phyloP scores from a whole-genome alignment of 768 basidiomycete genomes.

The Glaciozyma martinii region DNA sequence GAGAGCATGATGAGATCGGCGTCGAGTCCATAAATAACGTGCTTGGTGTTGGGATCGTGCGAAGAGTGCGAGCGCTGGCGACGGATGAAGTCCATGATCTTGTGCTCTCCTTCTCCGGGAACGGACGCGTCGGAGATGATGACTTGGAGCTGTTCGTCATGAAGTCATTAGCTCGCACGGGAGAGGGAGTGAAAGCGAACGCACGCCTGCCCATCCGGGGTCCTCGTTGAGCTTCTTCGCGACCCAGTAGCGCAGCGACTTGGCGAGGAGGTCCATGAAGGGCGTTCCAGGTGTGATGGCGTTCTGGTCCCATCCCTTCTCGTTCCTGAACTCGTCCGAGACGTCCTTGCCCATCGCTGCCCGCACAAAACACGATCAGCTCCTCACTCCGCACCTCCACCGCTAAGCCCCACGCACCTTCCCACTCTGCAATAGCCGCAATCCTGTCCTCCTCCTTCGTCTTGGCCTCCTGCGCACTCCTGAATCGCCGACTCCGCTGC shows the following conservation, averaged over 20 bases:
- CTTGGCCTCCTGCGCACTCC: slow-evolving; percentile 86
- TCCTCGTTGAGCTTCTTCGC: slow-evolving; percentile 89
- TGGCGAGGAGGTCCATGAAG: slow-evolving; percentile 87
- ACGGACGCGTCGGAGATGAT: slow-evolving; percentile 95
- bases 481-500: slow-evolving; percentile 91
- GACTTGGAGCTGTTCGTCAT: slow-evolving; percentile 63
- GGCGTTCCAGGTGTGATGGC: slow-evolving; percentile 97
- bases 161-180: neutral
- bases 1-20: slow-evolving; percentile 99
- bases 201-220: slow-evolving; percentile 86
- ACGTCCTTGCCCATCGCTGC: slow-evolving; percentile 82
- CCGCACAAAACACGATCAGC: neutral
- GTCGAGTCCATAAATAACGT: slow-evolving; percentile 97
- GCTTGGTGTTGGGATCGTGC: slow-evolving; percentile 89
- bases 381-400: neutral
- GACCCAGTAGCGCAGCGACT: slow-evolving; percentile 90
- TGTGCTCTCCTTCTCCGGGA: slow-evolving; percentile 98
- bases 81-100: slow-evolving; percentile 98
- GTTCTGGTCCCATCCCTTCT: slow-evolving; percentile 91
- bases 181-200: slow-evolving; percentile 34
- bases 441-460: slow-evolving; percentile 82
- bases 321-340: slow-evolving; percentile 67
- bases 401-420: slow-evolving; percentile 26
- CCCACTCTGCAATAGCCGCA: slow-evolving; percentile 78
- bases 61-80: slow-evolving; percentile 74